Conservation (phyloP, 2,329 filamentous ascomycete genomes). For the Cytospora schulzeri region DNA sequence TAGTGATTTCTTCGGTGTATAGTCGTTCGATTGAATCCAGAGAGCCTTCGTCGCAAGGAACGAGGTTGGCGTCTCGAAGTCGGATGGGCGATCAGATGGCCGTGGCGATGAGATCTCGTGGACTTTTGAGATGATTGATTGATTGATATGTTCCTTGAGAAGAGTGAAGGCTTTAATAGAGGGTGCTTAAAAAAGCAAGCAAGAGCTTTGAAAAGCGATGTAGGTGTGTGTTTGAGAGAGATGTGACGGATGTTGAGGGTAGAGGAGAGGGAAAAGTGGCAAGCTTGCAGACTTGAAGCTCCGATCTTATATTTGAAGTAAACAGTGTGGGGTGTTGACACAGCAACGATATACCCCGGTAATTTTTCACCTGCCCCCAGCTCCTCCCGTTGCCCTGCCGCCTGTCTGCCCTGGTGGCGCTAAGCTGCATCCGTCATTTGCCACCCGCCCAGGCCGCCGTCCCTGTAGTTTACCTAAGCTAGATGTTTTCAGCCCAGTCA, state of each 20-base stretch:
- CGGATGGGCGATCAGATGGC: slow-evolving; percentile 51
- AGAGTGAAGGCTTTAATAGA: slow-evolving; percentile 32
- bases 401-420: slow-evolving; percentile 31
- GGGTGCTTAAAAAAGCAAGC: slow-evolving; percentile 27
- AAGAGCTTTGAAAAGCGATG: slow-evolving; percentile 4
- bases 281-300: not conserved
- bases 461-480: slow-evolving; percentile 19
- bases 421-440: not conserved
- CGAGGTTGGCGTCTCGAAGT: slow-evolving; percentile 41
- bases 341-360: slow-evolving; percentile 38
- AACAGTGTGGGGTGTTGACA: slow-evolving; percentile 34
- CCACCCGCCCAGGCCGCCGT: not conserved
- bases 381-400: not conserved
- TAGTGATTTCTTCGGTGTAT: slow-evolving; percentile 45
- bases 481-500: slow-evolving; percentile 20
- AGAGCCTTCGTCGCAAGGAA: slow-evolving; percentile 48
- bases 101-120: slow-evolving; percentile 52
- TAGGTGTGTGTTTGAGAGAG: not conserved
- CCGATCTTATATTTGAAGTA: slow-evolving; percentile 12
- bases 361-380: not conserved
- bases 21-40: slow-evolving; percentile 51
- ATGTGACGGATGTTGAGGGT: slow-evolving; percentile 24
- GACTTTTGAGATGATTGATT: slow-evolving; percentile 44
- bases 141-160: slow-evolving; percentile 34
- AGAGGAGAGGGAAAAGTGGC: slow-evolving; percentile 3